Percentiles rank a stretch among this genome's conserved stretches.
Conservation (phyloP, 306 rosid genomes). For the Lathyrus oleraceus region DNA sequence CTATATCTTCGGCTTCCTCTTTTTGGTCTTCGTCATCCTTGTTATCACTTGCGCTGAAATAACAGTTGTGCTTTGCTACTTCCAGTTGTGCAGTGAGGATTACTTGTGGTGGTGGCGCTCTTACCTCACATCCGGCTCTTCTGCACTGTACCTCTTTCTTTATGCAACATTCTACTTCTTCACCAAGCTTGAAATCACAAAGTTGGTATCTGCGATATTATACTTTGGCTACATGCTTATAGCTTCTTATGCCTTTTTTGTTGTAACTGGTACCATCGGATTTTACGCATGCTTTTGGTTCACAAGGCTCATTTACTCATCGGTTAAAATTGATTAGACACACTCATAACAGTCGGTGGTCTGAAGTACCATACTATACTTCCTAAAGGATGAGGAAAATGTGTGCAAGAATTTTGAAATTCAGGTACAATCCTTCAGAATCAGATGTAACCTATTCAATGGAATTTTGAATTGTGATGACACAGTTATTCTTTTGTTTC, state of each 20-base stretch:
- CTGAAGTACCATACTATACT: constrained; percentile 35
- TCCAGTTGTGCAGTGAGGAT: constrained; percentile 98
- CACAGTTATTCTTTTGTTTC: constrained; percentile 61
- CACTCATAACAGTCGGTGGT: constrained; percentile 26
- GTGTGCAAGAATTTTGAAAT: constrained; percentile 61
- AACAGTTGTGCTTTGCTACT: constrained; percentile 91
- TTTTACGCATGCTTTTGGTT: constrained; percentile 98
- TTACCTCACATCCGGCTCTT: constrained; percentile 90
- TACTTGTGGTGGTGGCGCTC: constrained; percentile 99
- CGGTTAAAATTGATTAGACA: constrained; percentile 83
- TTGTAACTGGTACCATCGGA: constrained; percentile 91
- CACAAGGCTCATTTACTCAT: constrained; percentile 97
- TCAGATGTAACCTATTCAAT: constrained; percentile 68
- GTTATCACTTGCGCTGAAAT: constrained; percentile 90
- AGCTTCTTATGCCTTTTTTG: constrained; percentile 92
- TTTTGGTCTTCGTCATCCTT: constrained; percentile 85
- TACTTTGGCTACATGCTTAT: constrained; percentile 97
- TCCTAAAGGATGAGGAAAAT: constrained; percentile 39
- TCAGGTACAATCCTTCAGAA: constrained; percentile 52
- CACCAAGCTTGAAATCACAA: constrained; percentile 97
- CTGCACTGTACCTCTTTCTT: constrained; percentile 89
- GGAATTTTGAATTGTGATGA: constrained; percentile 71
- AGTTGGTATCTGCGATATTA: constrained; percentile 79
- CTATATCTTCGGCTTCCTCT: constrained; percentile 97
- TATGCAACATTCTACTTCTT: constrained; percentile 97